These are phyloP conservation scores for Maudiozyma humilis DNA, from an alignment of 1,139 yeast genomes.

Conservation along the genomic window DNA sequence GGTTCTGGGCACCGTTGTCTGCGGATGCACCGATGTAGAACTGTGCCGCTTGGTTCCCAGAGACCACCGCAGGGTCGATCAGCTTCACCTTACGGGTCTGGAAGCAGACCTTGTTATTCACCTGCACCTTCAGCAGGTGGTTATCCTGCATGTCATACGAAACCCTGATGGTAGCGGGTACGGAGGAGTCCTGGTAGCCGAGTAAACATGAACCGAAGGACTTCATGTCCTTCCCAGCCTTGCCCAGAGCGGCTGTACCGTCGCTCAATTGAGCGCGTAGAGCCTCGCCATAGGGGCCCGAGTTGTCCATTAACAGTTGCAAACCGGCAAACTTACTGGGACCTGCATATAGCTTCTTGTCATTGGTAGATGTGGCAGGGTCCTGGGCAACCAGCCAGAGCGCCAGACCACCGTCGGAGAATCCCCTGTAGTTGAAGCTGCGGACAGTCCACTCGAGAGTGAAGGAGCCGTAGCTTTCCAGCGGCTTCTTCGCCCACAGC, in stretches of 20 bases:
- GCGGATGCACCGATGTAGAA: constrained; percentile 48
- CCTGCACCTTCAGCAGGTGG: constrained; percentile 50
- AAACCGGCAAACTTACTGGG: constrained; percentile 48
- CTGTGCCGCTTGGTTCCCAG: constrained; percentile 8
- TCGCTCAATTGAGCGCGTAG: constrained; percentile 53
- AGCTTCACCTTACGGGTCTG: constrained; percentile 46
- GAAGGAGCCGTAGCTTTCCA: constrained; percentile 31
- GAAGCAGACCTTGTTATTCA: constrained; percentile 63
- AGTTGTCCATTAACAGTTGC: constrained; percentile 44
- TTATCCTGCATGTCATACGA: constrained; percentile 41
- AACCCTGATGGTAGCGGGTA: constrained; percentile 57
- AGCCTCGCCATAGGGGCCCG: constrained; percentile 36
- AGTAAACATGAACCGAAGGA: constrained; percentile 49
- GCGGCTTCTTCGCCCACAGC: constrained; percentile 38
- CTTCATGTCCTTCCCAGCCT: constrained; percentile 22
- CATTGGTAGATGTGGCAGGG: constrained; percentile 2
- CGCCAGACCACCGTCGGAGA: constrained; percentile 23
- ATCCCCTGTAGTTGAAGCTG: constrained; percentile 43
- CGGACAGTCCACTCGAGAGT: constrained; percentile 56
- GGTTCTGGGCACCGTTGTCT: constrained; percentile 31
- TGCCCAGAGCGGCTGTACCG: constrained; percentile 27
- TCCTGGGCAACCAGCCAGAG: constrained; percentile 38
- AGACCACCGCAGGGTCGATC: no score
- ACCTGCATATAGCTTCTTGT: constrained; percentile 16
- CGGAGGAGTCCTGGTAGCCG: constrained; percentile 55